These are phyloP conservation scores for Lentinula boryana DNA, from an alignment of 768 basidiomycete species.

Conservation along the genomic window DNA sequence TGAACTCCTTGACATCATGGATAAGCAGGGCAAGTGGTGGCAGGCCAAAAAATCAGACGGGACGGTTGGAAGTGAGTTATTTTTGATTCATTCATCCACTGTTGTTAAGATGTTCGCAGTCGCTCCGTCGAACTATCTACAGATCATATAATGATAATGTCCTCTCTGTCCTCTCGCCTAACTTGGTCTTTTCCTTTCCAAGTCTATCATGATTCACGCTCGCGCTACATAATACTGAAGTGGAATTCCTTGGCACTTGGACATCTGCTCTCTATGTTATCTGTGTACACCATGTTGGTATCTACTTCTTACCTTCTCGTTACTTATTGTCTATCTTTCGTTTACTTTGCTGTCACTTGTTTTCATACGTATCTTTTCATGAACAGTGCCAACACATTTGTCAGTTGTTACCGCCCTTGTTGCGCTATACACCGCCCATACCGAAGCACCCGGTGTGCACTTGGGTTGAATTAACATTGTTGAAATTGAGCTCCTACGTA, in stretches of 20 bases:
- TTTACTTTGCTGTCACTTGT: not conserved
- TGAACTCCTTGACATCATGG: constrained; percentile 86
- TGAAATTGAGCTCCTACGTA: not conserved
- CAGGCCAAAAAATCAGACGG: constrained; percentile 80
- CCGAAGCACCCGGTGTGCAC: not conserved
- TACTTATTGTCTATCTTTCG: constrained; percentile 1
- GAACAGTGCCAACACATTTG: not conserved
- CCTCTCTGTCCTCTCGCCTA: not conserved
- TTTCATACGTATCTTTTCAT: not conserved
- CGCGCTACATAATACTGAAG: not conserved
- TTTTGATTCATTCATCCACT: constrained; percentile 10
- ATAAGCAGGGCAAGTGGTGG: constrained; percentile 95
- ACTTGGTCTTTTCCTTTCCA: not conserved
- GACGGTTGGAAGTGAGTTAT: constrained; percentile 63
- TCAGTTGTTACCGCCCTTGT: not conserved
- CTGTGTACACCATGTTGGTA: not conserved
- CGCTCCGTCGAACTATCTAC: constrained; percentile 82
- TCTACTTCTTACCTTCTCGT: not conserved
- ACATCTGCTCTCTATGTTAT: not conserved
- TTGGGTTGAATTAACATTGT: too few relatives aligned
- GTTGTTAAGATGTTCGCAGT: constrained; percentile 34
- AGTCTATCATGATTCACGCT: not conserved
- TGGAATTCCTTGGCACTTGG: not conserved
- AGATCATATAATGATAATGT: constrained; percentile 49
- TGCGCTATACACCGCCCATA: not conserved